Evolutionary conservation across 331 rosid genomes (phyloP), one percentile per base, ranked within the genome.

Genomic region (Prunus yedoensis): DNA sequence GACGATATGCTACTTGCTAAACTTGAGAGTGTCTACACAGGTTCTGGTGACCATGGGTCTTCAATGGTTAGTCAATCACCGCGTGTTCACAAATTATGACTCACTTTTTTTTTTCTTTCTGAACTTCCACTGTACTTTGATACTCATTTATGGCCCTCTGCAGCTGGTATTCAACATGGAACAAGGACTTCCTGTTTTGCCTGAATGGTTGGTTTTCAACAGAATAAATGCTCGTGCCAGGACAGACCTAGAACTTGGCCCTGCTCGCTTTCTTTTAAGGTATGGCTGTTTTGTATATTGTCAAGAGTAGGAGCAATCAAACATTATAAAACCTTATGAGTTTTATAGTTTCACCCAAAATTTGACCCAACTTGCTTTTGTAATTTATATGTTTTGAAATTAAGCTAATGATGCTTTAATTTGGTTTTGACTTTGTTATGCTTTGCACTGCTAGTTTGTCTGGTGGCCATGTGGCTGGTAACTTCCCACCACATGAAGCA

Each of bases 401-500:
- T 32, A 57, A 81, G 62, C 69, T 71, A 41, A 62, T 71, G 20
- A 51, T 57, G 67, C 68, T 84, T 68, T 76, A 35, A 10, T 81
- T 17, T 79, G 69, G 58, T 75, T 71, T 72, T 80, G 41, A 73
- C 69, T 50, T 61, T 68, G 16, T 27, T 61, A 51, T 78, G 76
- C 68, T 86, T 85, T 74, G 62, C 20, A 32, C 67, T 89, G 73
- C 74, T 79, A 95, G 99, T 86, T 83, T 95, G 60, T 90, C 94
- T 56, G 97, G 98, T 43, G 99, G 98, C 71, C 98, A 88, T 56
- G 98, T 95, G 69, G 84, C 88, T 74, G 98, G 99, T 46, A 83
- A 95, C 70, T 92, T 95, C 80, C 86, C 97, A 80, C 99, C 98
- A 15, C 90, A 88, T 67, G 99, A 95, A 87, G 99, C 99, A 72